Percentiles rank a stretch among this genome's conserved stretches.
phyloP scores from a whole-genome alignment of 1,139 yeast species.

The Yamadazyma dushanensis region DNA sequence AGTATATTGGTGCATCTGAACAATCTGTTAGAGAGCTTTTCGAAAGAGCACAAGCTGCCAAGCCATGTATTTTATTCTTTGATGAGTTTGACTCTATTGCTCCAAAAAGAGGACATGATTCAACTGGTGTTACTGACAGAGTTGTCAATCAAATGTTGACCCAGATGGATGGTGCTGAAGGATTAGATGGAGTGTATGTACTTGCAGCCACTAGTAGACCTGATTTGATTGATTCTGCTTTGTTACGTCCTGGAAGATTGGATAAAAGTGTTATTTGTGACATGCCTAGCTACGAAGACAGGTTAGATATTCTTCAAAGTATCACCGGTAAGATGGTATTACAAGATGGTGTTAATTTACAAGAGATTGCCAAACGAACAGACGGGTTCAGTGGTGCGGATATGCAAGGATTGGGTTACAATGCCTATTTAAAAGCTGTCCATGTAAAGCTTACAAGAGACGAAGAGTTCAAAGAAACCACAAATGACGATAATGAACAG shows the following conservation, averaged over 20 bases:
- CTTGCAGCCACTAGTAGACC: constrained; percentile 96
- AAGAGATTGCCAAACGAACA: constrained; percentile 57
- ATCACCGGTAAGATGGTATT: constrained; percentile 59
- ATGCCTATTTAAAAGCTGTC: constrained; percentile 88
- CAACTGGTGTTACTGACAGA: constrained; percentile 96
- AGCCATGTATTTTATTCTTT: constrained; percentile 90
- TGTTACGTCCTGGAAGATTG: constrained; percentile 91
- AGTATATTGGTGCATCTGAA: constrained; percentile 97
- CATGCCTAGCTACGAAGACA: constrained; percentile 70
- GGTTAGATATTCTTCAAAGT: constrained; percentile 70
- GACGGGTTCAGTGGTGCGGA: constrained; percentile 94
- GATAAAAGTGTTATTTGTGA: constrained; percentile 91
- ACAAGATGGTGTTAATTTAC: constrained; percentile 51
- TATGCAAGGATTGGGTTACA: constrained; percentile 87
- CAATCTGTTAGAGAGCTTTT: constrained; percentile 91
- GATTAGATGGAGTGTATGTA: constrained; percentile 93
- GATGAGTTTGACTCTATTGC: constrained; percentile 98
- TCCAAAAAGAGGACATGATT: constrained; percentile 97
- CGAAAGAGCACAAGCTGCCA: constrained; percentile 91
- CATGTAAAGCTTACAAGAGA: constrained; percentile 65
- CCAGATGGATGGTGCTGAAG: constrained; percentile 99
- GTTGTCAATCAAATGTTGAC: constrained; percentile 96
- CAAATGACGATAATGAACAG: constrained; percentile 17
- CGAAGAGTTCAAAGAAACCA: constrained; percentile 25
- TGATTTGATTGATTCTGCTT: constrained; percentile 91